Evolutionary conservation across 2,329 filamentous ascomycete genomes (phyloP).

Genomic region (Thielaviopsis punctulata): DNA sequence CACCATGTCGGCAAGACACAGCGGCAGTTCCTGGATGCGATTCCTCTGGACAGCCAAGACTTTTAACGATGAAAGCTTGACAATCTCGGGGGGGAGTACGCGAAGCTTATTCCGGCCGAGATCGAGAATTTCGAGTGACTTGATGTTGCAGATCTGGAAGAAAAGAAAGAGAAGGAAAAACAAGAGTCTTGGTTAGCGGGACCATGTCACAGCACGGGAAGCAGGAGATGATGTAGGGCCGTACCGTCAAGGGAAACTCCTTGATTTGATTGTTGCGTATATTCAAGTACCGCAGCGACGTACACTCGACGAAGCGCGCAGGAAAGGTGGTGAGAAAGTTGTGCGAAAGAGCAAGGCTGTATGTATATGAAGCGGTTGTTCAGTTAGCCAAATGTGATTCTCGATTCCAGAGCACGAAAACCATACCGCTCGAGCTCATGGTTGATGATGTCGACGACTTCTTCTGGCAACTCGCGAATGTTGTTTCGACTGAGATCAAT

Average conservation of each 20-base stretch:
- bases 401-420: too few species aligned
- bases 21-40: constrained; percentile 65
- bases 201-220: not conserved
- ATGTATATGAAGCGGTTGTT: not conserved
- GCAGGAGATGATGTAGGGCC: constrained; percentile 13
- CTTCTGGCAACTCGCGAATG: constrained; percentile 53
- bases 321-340: constrained; percentile 59
- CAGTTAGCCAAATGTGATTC: too few species aligned
- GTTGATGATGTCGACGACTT: constrained; percentile 59
- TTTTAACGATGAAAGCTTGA: constrained; percentile 67
- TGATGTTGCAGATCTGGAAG: constrained; percentile 63
- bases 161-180: not conserved
- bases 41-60: constrained; percentile 81
- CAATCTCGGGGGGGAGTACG: constrained; percentile 60
- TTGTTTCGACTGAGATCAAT: constrained; percentile 63
- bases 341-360: constrained; percentile 63
- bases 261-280: constrained; percentile 59
- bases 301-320: constrained; percentile 55
- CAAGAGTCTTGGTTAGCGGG: not conserved
- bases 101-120: constrained; percentile 75
- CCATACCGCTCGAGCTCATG: constrained; percentile 54
- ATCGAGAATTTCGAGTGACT: constrained; percentile 80
- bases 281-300: constrained; percentile 63
- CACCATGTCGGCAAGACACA: constrained; percentile 75
- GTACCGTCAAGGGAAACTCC: constrained; percentile 41